Conservation (phyloP, 208 protist genomes). For the Leishmania braziliensis region DNA sequence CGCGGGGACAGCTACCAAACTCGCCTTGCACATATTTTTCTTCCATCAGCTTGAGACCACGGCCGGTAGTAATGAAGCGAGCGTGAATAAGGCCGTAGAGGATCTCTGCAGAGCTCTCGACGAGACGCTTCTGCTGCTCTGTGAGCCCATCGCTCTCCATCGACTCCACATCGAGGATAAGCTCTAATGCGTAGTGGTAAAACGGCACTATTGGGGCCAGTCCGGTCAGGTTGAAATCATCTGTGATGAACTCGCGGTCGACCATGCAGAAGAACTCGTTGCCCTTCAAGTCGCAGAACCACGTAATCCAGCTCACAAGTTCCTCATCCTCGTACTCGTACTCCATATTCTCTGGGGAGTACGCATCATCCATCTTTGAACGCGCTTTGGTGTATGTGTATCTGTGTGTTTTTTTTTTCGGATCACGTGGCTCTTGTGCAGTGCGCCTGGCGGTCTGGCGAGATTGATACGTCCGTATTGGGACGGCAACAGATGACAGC, state of each 20-base stretch:
- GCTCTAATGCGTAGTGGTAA: slow-evolving; percentile 98
- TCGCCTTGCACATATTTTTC: slow-evolving; percentile 96
- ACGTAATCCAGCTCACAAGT: slow-evolving; percentile 95
- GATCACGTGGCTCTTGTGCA: background rate
- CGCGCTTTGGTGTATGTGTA: background rate
- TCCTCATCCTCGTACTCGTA: slow-evolving; percentile 92
- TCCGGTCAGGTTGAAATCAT: slow-evolving; percentile 99
- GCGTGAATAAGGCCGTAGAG: slow-evolving; percentile 99
- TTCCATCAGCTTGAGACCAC: slow-evolving; percentile 97
- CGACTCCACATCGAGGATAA: slow-evolving; percentile 96
- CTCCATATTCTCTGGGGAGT: slow-evolving; percentile 47
- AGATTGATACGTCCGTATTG: background rate
- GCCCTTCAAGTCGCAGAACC: slow-evolving; percentile 97
- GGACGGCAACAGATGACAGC: background rate
- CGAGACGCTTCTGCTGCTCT: slow-evolving; percentile 95
- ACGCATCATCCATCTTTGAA: slow-evolving; percentile 43
- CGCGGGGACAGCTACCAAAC: slow-evolving; percentile 97
- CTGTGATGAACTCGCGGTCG: slow-evolving; percentile 96
- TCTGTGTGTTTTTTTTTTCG: background rate
- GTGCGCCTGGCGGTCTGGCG: background rate
- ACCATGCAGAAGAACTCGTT: slow-evolving; percentile 99
- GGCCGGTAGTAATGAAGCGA: slow-evolving; percentile 97
- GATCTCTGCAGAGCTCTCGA: slow-evolving; percentile 96
- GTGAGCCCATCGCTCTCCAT: slow-evolving; percentile 89
- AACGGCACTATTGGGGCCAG: slow-evolving; percentile 94